A percentile compares a stretch with the other conserved stretches of the same genome.
Evolutionary conservation across 1,284 basidiomycete genomes (phyloP).

Genomic region (Abortiporus biennis): DNA sequence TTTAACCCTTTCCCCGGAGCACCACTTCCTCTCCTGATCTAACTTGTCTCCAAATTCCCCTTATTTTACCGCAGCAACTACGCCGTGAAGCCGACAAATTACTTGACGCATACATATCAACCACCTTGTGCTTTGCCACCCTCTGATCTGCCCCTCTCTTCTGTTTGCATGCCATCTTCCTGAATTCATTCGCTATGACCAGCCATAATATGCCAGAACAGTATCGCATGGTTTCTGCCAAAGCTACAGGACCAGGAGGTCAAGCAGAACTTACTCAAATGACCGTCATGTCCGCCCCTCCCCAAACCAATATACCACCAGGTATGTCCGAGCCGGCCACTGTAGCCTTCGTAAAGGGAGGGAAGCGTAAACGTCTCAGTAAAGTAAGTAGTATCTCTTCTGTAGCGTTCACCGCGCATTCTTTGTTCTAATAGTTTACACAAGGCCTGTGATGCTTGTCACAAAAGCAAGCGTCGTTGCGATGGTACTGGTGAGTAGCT

Average conservation of each 20-base stretch:
- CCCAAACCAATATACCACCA: neutral
- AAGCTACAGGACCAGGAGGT: conserved; percentile 2
- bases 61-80: too few species aligned
- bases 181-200: neutral
- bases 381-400: conserved; percentile 45
- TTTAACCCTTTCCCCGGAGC: too few species aligned
- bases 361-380: conserved; percentile 32
- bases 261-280: conserved; percentile 11
- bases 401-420: conserved; percentile 6
- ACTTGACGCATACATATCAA: too few species aligned
- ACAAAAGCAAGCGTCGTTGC: conserved; percentile 77
- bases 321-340: conserved; percentile 16
- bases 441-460: conserved; percentile 77
- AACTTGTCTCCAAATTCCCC: too few species aligned
- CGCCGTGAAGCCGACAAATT: too few species aligned
- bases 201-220: conserved; percentile 4
- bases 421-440: conserved; percentile 4
- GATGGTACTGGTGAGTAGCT: conserved; percentile 64
- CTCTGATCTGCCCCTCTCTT: neutral
- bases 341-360: conserved; percentile 30
- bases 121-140: neutral
- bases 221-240: neutral
- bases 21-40: too few species aligned
- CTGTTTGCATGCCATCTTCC: conserved; percentile 3
- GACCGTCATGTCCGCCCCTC: conserved; percentile 12